These are phyloP conservation scores for Starmerella bombicola DNA, from an alignment of 805 yeast genomes.

Conservation along the genomic window DNA sequence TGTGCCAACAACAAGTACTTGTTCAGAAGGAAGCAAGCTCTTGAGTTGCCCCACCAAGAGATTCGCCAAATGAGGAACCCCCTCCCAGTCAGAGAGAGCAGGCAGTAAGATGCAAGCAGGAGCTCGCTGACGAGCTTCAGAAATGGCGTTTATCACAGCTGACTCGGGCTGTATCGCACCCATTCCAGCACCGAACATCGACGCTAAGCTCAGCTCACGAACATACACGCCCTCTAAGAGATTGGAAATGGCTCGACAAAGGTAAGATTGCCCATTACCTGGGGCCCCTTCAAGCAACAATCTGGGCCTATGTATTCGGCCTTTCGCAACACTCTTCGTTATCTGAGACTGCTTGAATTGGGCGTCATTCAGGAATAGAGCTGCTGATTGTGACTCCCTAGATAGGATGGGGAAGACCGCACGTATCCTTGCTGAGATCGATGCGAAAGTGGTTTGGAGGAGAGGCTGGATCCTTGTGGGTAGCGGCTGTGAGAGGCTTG, in stretches of 20 bases:
- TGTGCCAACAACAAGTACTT: constrained; percentile 60
- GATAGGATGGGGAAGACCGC: constrained; percentile 8
- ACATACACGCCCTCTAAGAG: constrained; percentile 79
- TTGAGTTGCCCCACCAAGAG: constrained; percentile 51
- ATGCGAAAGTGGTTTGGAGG: constrained; percentile 32
- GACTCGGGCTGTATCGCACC: constrained; percentile 59
- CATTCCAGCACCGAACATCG: constrained; percentile 56
- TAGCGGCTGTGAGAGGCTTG: constrained; percentile 54
- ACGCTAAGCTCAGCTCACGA: constrained; percentile 51
- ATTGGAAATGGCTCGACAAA: constrained; percentile 70
- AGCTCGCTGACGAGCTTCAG: constrained; percentile 79
- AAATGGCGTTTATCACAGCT: constrained; percentile 64
- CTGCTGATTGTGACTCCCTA: constrained; percentile 7
- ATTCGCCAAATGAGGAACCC: constrained; percentile 58
- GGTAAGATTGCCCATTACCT: constrained; percentile 80
- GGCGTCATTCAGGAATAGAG: constrained; percentile 34
- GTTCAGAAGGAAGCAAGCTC: constrained; percentile 57
- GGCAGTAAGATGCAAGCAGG: constrained; percentile 82
- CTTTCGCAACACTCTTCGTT: constrained; percentile 43
- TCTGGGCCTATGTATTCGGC: constrained; percentile 74
- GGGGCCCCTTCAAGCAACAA: constrained; percentile 55
- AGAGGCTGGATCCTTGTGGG: constrained; percentile 63
- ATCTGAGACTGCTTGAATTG: constrained; percentile 53
- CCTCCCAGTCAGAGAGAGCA: constrained; percentile 55
- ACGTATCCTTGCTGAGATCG: not conserved